Evolutionary conservation across 495 filamentous ascomycete genomes (phyloP).

Genomic region (Talaromyces trachyspermus): DNA sequence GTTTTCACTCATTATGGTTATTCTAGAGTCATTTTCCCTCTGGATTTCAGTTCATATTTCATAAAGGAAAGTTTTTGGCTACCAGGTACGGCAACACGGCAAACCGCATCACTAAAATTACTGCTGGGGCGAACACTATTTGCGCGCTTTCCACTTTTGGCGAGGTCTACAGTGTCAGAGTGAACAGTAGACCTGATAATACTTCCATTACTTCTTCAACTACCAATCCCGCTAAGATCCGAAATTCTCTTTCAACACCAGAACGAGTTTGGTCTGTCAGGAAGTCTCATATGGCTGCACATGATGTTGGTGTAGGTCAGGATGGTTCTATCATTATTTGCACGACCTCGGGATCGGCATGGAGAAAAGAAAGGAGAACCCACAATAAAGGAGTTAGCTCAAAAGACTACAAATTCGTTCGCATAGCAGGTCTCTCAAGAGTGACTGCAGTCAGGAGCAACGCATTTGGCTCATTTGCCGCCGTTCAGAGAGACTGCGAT

Average conservation of each 20-base stretch:
- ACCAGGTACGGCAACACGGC: constrained; percentile 57
- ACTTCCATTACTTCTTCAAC: constrained; percentile 60
- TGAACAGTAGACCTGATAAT: constrained; percentile 57
- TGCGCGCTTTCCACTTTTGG: constrained; percentile 77
- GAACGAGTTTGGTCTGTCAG: constrained; percentile 74
- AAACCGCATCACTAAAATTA: constrained; percentile 66
- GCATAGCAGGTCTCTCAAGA: constrained; percentile 78
- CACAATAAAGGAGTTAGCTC: constrained; percentile 67
- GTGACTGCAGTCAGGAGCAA: constrained; percentile 80
- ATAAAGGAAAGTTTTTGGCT: constrained; percentile 56
- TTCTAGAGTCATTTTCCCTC: constrained; percentile 72
- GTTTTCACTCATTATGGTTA: constrained; percentile 93
- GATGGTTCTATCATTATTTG: constrained; percentile 94
- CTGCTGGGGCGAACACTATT: constrained; percentile 80
- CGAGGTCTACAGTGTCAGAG: constrained; percentile 73
- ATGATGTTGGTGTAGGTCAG: constrained; percentile 80
- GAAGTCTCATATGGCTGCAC: constrained; percentile 76
- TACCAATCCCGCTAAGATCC: constrained; percentile 82
- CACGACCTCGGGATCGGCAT: constrained; percentile 85
- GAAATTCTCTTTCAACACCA: constrained; percentile 64
- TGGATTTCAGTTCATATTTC: constrained; percentile 62
- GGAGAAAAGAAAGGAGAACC: constrained; percentile 72
- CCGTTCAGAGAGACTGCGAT: constrained; percentile 76
- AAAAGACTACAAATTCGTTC: constrained; percentile 85
- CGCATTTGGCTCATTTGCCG: constrained; percentile 80